Base-by-base conservation (phyloP, 1,139 yeast genomes). In the Starmera stellimalicola region DNA sequence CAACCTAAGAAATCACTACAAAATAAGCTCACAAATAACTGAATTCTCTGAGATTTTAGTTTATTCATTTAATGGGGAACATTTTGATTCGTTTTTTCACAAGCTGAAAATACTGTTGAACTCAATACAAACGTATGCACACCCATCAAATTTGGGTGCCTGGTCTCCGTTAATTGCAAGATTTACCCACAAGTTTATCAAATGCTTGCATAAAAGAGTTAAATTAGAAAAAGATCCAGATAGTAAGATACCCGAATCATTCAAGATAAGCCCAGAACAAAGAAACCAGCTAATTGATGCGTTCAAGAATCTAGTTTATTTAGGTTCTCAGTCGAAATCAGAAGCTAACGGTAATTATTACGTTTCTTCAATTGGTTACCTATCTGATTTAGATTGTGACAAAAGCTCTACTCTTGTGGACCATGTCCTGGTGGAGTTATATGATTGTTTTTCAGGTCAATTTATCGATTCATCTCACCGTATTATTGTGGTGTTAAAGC, bases 61-160 rank as follows among this genome's bases (percentile, higher is more conserved):
- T 1, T 77, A 70, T 51, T 78, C 93, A 0, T 58, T 87, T 7
- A 67, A 68, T 26, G 81, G 85, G 0, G 60, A 65, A 10, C 49
- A 57, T 26, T 58, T 64, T 5, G 68, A 60, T n/a, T 72, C 72
- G 3, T 66, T 79, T 11, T 52, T 82, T 44, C 71, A 65, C 10
- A 62, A 68, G 27, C 48, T 91, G 12, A 63, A 65, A 27, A 66
- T 74, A 0, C 58, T 83, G 28, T 50, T 80, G 18, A 77, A 77
- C 41, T 77, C 94, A 0, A 64, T 87, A n/a, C 80, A 75, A 43
- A 83, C 95, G 25, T 84, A 79, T 56, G 78, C 78, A 10, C 96
- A 91, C 57, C 98, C 98, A 5, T 87, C 97, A 1, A 88, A 88
- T 52, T 58, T 68, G 15, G 97, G 96, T 0, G 69, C 70, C 16